Percentiles rank a stretch among this genome's conserved stretches.
phyloP scores from a whole-genome alignment of 2,329 filamentous ascomycete species.

The Cladophialophora bantiana region DNA sequence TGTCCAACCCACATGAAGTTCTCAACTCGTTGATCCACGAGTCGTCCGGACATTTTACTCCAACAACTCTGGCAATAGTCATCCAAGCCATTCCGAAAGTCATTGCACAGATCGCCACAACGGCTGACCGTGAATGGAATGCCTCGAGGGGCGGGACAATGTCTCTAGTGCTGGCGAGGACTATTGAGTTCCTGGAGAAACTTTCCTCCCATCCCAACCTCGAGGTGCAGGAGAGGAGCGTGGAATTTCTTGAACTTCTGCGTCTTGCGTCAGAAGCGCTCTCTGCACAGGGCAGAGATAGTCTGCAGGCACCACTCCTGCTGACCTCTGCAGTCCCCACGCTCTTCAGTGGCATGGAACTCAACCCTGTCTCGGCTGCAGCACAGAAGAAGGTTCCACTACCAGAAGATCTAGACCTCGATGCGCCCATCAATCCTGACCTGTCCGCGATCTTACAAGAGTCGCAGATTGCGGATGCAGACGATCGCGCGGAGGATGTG shows the following conservation, averaged over 20 bases:
- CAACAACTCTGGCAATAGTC: slow-evolving; percentile 76
- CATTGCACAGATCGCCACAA: slow-evolving; percentile 74
- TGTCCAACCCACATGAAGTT: slow-evolving; percentile 73
- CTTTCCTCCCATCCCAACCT: slow-evolving; percentile 82
- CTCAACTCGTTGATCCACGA: slow-evolving; percentile 77
- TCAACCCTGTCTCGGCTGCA: slow-evolving; percentile 85
- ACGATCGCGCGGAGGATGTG: slow-evolving; percentile 56
- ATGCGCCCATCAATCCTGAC: slow-evolving; percentile 80
- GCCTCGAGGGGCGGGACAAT: slow-evolving; percentile 74
- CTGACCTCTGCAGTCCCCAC: slow-evolving; percentile 90
- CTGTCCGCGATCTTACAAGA: slow-evolving; percentile 69
- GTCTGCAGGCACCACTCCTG: slow-evolving; percentile 74
- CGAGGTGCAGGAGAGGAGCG: slow-evolving; percentile 92
- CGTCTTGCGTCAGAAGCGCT: slow-evolving; percentile 82
- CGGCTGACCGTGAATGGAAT: slow-evolving; percentile 72
- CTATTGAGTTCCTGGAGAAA: slow-evolving; percentile 81
- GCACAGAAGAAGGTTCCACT: slow-evolving; percentile 87
- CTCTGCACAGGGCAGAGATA: slow-evolving; percentile 42
- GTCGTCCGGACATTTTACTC: slow-evolving; percentile 63
- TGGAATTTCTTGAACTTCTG: slow-evolving; percentile 89
- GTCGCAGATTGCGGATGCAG: slow-evolving; percentile 50
- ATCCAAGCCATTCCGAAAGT: slow-evolving; percentile 87
- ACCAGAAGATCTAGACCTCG: slow-evolving; percentile 77
- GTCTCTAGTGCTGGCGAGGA: slow-evolving; percentile 78
- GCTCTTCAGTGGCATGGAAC: slow-evolving; percentile 82